A percentile compares a stretch with the other conserved stretches of the same genome.
These are phyloP conservation scores for Cyphellophora attinorum DNA, from an alignment of 2,329 filamentous ascomycete species.

Conservation along the genomic window DNA sequence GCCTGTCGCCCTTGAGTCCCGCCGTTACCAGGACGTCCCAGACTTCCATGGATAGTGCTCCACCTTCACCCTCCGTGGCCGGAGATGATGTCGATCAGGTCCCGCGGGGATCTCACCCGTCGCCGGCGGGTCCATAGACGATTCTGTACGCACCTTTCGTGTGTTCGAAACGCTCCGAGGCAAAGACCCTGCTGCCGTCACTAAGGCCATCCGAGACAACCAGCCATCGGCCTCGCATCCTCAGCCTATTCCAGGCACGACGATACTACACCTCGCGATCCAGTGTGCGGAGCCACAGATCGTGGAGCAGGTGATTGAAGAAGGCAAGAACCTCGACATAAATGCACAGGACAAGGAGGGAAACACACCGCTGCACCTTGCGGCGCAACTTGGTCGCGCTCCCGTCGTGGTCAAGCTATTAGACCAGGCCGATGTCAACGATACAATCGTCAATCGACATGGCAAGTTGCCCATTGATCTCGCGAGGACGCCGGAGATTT, in stretches of 20 bases:
- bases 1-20: slow-evolving; percentile 13
- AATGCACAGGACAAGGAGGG: slow-evolving; percentile 89
- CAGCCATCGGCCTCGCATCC: slow-evolving; percentile 37
- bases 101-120: slow-evolving; percentile 23
- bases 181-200: slow-evolving; percentile 84
- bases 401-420: slow-evolving; percentile 75
- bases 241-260: slow-evolving; percentile 55
- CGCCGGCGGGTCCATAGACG: slow-evolving; percentile 58
- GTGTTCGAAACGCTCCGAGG: slow-evolving; percentile 86
- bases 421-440: slow-evolving; percentile 75
- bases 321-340: slow-evolving; percentile 63
- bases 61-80: slow-evolving; percentile 23
- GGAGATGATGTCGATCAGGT: slow-evolving; percentile 23
- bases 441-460: slow-evolving; percentile 73
- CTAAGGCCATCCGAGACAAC: slow-evolving; percentile 61
- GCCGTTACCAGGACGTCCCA: slow-evolving; percentile 21
- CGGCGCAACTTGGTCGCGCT: slow-evolving; percentile 69
- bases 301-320: slow-evolving; percentile 85
- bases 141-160: slow-evolving; percentile 88
- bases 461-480: slow-evolving; percentile 81
- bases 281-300: slow-evolving; percentile 91
- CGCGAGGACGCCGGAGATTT: slow-evolving; percentile 86
- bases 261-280: slow-evolving; percentile 83
- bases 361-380: slow-evolving; percentile 85
- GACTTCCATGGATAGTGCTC: slow-evolving; percentile 18